Base-by-base conservation (phyloP, 1,284 basidiomycete genomes). In the Ceratobasidium sp. region DNA sequence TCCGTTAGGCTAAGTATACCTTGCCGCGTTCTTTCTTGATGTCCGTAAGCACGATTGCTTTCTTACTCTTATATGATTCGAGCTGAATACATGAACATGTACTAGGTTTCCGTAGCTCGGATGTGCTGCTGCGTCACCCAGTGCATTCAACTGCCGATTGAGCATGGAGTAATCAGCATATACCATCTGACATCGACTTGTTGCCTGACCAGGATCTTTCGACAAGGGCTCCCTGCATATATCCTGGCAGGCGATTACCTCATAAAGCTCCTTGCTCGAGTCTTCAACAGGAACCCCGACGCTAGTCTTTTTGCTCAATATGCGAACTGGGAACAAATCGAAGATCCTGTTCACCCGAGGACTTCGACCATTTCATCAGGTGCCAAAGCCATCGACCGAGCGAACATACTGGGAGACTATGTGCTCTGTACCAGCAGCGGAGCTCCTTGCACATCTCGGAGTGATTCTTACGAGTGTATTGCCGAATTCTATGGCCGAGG, bases 11-110 rank as follows among this genome's bases (percentile, higher is more conserved):
- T 56, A 42, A 42, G 49, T 79, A 28, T 77, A 77, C 40, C 73
- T 79, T 42, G 40, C 75, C 9, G 28, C 63, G 0, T 56, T 79
- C n/a, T 75, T 77, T 28, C 49, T 79, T 49, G 39, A 77, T 67
- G 49, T 61, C 4, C 12, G 75, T 67, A 46, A 64, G 72, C 68
- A 12, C 10, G 2, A 42, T 42, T n/a, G 28, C 15, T n/a, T 9
- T 28, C 55, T 9, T 56, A 56, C 26, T 20, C 18, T 20, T 56
- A 56, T 56, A 56, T 56, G 18, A 15, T 66, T 2, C 7, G 44
- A 23, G 13, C 3, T 39, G 15, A 39, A 66, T 20, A 18, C 18
- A 56, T 56, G 26, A 10, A 7, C 18, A 56, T 56, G 18, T 7
- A n/a, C n/a, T 56, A 56, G 55, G 55, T 56, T 56, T 56, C 26